Conservation (phyloP, 1,284 basidiomycete species). For the Coniferiporia sulphurascens region DNA sequence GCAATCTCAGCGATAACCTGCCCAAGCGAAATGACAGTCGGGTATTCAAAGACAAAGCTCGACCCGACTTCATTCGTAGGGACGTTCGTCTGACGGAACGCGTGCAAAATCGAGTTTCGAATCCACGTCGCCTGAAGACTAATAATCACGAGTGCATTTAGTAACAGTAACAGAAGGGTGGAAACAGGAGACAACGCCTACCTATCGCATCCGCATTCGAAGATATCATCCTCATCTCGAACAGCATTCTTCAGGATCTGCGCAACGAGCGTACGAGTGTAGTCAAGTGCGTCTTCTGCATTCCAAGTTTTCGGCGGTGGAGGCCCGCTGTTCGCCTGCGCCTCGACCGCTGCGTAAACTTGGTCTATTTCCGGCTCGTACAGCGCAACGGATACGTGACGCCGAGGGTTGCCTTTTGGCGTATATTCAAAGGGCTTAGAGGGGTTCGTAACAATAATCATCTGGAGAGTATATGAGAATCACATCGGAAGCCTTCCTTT, state of each 20-base stretch:
- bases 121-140: constrained; percentile 14
- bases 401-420: constrained; percentile 28
- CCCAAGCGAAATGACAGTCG: not conserved
- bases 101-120: constrained; percentile 9
- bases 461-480: constrained; percentile 15
- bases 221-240: constrained; percentile 7
- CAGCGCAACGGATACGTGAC: constrained; percentile 21
- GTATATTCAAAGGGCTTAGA: constrained; percentile 31
- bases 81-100: not conserved
- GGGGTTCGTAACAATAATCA: constrained; percentile 28
- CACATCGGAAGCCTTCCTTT: not conserved
- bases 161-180: not conserved
- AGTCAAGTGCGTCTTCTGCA: not conserved
- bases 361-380: constrained; percentile 29
- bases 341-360: constrained; percentile 20
- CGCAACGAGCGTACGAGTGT: constrained; percentile 1
- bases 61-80: not conserved
- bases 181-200: not conserved
- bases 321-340: not conserved
- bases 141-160: not conserved
- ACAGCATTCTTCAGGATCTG: constrained; percentile 4
- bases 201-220: constrained; percentile 8
- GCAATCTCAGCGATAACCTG: not conserved
- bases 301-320: not conserved
- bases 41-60: constrained; percentile 5